phyloP scores from a whole-genome alignment of 2,329 filamentous ascomycete genomes.

The Fusarium sp. region DNA sequence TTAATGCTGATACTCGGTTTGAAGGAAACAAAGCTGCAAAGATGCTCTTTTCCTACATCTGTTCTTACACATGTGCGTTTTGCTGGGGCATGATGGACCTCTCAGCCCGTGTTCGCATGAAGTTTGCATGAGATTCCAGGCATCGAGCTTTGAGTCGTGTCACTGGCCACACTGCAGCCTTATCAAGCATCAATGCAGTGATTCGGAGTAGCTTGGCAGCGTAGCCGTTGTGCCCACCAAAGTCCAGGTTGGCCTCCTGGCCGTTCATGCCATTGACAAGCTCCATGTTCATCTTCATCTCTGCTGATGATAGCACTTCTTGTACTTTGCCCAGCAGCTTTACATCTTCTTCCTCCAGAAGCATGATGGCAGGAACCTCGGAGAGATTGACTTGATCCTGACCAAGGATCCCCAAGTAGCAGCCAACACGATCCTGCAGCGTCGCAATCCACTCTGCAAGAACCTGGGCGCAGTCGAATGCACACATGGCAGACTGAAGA shows the following conservation, averaged over 20 bases:
- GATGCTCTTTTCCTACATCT: background rate
- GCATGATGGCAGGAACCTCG: slow-evolving; percentile 86
- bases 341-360: slow-evolving; percentile 90
- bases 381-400: slow-evolving; percentile 81
- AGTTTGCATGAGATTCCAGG: slow-evolving; percentile 64
- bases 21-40: background rate
- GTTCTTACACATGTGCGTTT: slow-evolving; percentile 37
- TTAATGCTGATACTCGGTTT: background rate
- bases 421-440: slow-evolving; percentile 92
- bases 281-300: slow-evolving; percentile 78
- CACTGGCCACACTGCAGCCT: slow-evolving; percentile 89
- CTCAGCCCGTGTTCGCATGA: slow-evolving; percentile 63
- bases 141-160: slow-evolving; percentile 66
- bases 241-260: slow-evolving; percentile 63
- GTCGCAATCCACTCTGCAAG: slow-evolving; percentile 94
- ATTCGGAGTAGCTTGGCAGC: slow-evolving; percentile 86
- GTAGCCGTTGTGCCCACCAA: slow-evolving; percentile 76
- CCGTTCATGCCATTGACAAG: slow-evolving; percentile 59
- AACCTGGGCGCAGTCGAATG: slow-evolving; percentile 93
- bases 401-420: slow-evolving; percentile 86
- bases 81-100: slow-evolving; percentile 59
- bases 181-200: slow-evolving; percentile 87
- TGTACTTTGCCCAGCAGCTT: slow-evolving; percentile 86
- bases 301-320: slow-evolving; percentile 79
- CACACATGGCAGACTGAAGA: slow-evolving; percentile 89